Evolutionary conservation across 768 basidiomycete species (phyloP), one percentile per base, ranked within the genome.

Genomic region (Boletus vinaceobasis): DNA sequence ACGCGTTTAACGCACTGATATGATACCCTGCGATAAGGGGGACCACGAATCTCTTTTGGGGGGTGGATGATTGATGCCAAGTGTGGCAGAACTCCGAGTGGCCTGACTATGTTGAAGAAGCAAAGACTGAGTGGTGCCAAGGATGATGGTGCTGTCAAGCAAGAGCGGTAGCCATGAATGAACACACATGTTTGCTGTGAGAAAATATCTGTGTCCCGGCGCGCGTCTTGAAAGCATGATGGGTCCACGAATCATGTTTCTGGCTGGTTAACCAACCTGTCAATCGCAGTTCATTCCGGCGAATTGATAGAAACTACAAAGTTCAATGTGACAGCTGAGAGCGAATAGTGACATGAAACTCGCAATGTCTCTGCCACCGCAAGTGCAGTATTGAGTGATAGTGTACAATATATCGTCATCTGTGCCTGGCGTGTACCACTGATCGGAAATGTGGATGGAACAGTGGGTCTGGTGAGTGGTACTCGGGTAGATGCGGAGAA

Each of bases 251-350:
- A 40, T 29, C 36, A 7, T 23, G 32, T 19, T 21, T 42, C 36
- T 40, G 52, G 33, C 3, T 33, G 33, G 53, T 29, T 10, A 15
- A 27, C n/a, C 33, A 27, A 21, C n/a, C 21, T 58, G 47, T 33
- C 36, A 50, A n/a, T 45, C 53, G 37, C 48, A 29, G 32, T 44
- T 48, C 45, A 56, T 56, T 19, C 19, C 33, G 45, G 44, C 4
- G 40, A 40, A 35, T 26, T 39, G 37, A 32, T 10, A 21, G 23
- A 23, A 21, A 15, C 29, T 33, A 43, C 46, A 37, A 33, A 58
- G 56, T 50, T 57, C 46, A 50, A 57, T 58, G 36, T 57, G 40
- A 31, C 27, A 9, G 35, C 32, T 19, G 17, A 33, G 33, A 33
- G 40, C 15, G 52, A 17, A 50, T 8, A 11, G 23, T 23, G 23